These are phyloP conservation scores for Pleurotus sapidus DNA, from an alignment of 768 basidiomycete genomes.

Conservation along the genomic window DNA sequence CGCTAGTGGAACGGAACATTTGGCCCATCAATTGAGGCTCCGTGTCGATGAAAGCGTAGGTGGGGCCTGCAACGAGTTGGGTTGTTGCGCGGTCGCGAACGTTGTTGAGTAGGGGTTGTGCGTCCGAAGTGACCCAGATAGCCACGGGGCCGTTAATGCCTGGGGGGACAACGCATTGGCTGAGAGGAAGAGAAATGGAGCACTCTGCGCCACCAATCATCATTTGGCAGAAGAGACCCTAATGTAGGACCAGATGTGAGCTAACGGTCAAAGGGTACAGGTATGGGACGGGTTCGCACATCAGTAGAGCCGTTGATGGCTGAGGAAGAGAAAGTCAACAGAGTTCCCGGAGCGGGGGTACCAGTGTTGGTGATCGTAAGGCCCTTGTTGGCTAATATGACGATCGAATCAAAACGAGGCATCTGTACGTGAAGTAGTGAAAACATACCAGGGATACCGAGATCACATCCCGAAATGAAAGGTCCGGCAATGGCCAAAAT, in stretches of 20 bases:
- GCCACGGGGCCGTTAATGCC: slow-evolving; percentile 75
- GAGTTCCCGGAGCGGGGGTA: slow-evolving; percentile 52
- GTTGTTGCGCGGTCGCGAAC: slow-evolving; percentile 51
- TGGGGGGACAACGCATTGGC: slow-evolving; percentile 59
- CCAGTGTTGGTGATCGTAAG: slow-evolving; percentile 65
- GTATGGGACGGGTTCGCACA: slow-evolving; percentile 28
- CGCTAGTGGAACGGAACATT: slow-evolving; percentile 31
- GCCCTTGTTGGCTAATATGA: slow-evolving; percentile 48
- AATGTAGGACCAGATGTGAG: slow-evolving; percentile 10
- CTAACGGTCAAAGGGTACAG: neutral
- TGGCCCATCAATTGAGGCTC: slow-evolving; percentile 47
- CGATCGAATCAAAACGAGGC: neutral
- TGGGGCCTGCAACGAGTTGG: slow-evolving; percentile 69
- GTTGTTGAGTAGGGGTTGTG: slow-evolving; percentile 62
- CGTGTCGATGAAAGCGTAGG: slow-evolving; percentile 64
- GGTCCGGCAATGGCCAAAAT: slow-evolving; percentile 65
- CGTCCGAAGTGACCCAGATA: slow-evolving; percentile 64
- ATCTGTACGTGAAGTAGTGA: neutral
- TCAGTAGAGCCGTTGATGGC: slow-evolving; percentile 51
- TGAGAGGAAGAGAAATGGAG: slow-evolving; percentile 58
- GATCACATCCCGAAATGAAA: slow-evolving; percentile 69
- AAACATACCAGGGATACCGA: slow-evolving; percentile 51
- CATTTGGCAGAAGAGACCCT: slow-evolving; percentile 75
- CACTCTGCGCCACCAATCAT: slow-evolving; percentile 56
- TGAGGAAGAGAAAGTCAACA: slow-evolving; percentile 55